phyloP scores from a whole-genome alignment of 192 early-diverging fungal genomes.

The Mortierella claussenii region DNA sequence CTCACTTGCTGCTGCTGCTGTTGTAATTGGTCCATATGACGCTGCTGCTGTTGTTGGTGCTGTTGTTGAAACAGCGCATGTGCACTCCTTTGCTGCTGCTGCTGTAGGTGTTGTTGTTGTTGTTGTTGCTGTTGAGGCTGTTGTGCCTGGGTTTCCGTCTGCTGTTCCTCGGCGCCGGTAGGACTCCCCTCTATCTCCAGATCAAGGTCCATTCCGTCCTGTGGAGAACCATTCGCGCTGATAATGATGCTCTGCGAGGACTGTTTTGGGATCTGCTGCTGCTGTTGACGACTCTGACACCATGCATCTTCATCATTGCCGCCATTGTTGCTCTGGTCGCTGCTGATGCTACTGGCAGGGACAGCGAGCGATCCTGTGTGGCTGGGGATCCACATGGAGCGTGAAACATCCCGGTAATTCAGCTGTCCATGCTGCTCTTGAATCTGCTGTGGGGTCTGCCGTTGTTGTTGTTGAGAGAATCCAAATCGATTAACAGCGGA shows the following conservation, averaged over 20 bases:
- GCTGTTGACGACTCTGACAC: conserved; percentile 8
- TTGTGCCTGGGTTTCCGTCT: no score
- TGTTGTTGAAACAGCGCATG: conserved; percentile 41
- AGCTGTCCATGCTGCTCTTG: background rate
- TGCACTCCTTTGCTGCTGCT: conserved; percentile 25
- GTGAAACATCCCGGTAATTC: conserved; percentile 3
- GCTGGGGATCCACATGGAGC: conserved; percentile 35
- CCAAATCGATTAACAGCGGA: conserved; percentile 1
- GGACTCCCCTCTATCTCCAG: conserved; percentile 20
- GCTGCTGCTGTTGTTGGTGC: conserved; percentile 27
- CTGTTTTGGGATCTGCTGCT: conserved; percentile 5
- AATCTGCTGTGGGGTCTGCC: conserved; percentile 9
- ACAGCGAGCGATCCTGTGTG: conserved; percentile 21
- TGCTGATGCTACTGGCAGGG: conserved; percentile 14
- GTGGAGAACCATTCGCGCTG: conserved; percentile 31
- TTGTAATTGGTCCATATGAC: conserved; percentile 10
- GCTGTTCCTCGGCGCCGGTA: no score
- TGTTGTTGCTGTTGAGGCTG: conserved; percentile 5
- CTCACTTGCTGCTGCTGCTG: conserved; percentile 16
- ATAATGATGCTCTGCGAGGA: conserved; percentile 38
- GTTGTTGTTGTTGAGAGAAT: conserved; percentile 16
- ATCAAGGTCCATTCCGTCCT: conserved; percentile 12
- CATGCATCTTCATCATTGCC: no score
- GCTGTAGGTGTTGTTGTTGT: background rate
- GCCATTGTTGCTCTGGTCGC: conserved; percentile 4